Evolutionary conservation across 768 basidiomycete genomes (phyloP).

Genomic region (Lactarius vividus): DNA sequence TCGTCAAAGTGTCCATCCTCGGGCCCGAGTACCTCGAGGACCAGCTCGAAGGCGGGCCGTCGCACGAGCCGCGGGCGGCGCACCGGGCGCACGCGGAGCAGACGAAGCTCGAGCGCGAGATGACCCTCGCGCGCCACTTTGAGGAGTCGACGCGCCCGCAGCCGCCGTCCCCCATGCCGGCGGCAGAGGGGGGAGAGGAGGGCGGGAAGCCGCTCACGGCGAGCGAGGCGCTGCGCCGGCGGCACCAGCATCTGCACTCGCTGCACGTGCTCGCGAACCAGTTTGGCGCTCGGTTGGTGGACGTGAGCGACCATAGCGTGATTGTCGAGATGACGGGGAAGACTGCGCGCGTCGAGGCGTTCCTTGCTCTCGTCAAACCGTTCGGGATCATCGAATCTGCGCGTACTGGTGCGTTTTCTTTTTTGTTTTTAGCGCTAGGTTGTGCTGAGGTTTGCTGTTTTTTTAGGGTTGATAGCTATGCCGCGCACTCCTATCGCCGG

Average conservation of each 20-base stretch:
- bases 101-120: conserved; percentile 68
- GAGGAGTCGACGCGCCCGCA: conserved; percentile 52
- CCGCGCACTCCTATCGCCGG: conserved; percentile 87
- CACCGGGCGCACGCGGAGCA: conserved; percentile 30
- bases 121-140: conserved; percentile 71
- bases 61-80: conserved; percentile 63
- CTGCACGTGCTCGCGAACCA: conserved; percentile 80
- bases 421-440: neutral
- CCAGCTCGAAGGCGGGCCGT: conserved; percentile 81
- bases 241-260: conserved; percentile 88
- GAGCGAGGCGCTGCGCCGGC: conserved; percentile 81
- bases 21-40: conserved; percentile 96
- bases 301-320: conserved; percentile 91
- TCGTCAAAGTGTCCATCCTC: conserved; percentile 95
- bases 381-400: conserved; percentile 97
- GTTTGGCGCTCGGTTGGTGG: conserved; percentile 91
- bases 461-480: conserved; percentile 92
- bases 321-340: conserved; percentile 96
- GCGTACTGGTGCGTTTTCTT: conserved; percentile 67
- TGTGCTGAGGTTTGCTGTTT: neutral
- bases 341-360: conserved; percentile 87
- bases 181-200: neutral
- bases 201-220: conserved; percentile 42
- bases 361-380: conserved; percentile 85
- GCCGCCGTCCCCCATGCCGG: neutral